A percentile compares a stretch with the other conserved stretches of the same genome.
Conservation (phyloP, 371 early-diverging fungal species). For the Rhizopus microsporus region DNA sequence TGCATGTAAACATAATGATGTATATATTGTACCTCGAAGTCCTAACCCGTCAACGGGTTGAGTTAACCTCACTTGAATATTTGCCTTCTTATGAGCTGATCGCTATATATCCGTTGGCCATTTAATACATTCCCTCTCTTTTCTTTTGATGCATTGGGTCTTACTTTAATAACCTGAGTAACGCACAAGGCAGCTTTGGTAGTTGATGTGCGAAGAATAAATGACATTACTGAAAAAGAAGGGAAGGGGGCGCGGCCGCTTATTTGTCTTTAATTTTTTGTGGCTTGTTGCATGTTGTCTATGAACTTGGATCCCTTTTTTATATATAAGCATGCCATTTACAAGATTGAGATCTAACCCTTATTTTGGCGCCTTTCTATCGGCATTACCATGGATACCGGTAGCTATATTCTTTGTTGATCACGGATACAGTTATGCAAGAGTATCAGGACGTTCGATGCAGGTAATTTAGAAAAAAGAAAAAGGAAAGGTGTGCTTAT, state of each 20-base stretch:
- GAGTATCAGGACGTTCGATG: conserved; percentile 71
- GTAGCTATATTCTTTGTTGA: conserved; percentile 61
- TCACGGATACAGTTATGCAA: conserved; percentile 63
- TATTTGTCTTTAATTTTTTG: conserved; percentile 5
- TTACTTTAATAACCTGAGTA: conserved; percentile 18
- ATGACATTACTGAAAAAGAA: conserved; percentile 18
- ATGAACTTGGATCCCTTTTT: background rate
- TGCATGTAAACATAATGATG: background rate
- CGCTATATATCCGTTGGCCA: conserved; percentile 20
- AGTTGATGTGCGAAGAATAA: conserved; percentile 22
- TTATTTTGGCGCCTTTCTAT: conserved; percentile 28
- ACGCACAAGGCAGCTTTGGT: conserved; percentile 3
- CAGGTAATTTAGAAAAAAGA: conserved; percentile 47
- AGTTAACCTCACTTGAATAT: conserved; percentile 43
- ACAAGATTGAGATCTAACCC: conserved; percentile 33
- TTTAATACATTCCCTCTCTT: background rate
- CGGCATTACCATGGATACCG: conserved; percentile 59
- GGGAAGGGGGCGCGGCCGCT: conserved; percentile 6
- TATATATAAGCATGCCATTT: conserved; percentile 19
- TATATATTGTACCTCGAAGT: conserved; percentile 26
- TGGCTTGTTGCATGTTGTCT: background rate
- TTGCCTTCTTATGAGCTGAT: conserved; percentile 47
- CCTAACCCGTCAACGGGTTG: conserved; percentile 48
- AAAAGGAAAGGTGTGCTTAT: background rate
- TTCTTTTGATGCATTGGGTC: background rate